Evolutionary conservation across 305 asterid genomes (phyloP).

Genomic region (Rubia peregrina): DNA sequence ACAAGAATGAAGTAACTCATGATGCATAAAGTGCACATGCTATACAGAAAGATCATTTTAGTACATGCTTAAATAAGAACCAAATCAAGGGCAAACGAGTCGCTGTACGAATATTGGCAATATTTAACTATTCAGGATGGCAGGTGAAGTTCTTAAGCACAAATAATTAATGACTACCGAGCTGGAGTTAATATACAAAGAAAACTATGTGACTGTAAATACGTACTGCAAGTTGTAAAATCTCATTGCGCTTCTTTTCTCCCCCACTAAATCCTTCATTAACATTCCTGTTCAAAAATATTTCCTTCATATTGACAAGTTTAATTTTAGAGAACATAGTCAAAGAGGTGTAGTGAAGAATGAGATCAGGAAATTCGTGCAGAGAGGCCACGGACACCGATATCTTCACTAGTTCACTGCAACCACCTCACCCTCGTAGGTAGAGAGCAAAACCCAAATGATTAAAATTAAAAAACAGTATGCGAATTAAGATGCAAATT

Average conservation of each 20-base stretch:
- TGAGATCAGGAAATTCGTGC: conserved; percentile 10
- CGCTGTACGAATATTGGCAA: background rate
- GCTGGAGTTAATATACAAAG: background rate
- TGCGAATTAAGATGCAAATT: too few species aligned
- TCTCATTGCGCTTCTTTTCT: conserved; percentile 96
- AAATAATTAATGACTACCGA: background rate
- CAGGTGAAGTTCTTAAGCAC: background rate
- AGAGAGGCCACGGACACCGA: too few species aligned
- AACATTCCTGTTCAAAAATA: conserved; percentile 82
- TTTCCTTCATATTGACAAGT: conserved; percentile 79
- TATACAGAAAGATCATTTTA: too few species aligned
- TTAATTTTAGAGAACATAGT: conserved; percentile 74
- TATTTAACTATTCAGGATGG: background rate
- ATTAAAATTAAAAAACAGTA: too few species aligned
- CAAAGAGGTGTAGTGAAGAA: conserved; percentile 66
- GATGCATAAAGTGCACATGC: background rate
- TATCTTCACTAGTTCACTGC: too few species aligned
- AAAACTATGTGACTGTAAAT: conserved; percentile 22
- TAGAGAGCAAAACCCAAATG: too few species aligned
- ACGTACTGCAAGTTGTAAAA: conserved; percentile 89
- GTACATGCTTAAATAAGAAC: background rate
- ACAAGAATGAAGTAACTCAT: background rate
- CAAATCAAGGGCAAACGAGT: background rate
- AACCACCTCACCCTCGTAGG: too few species aligned
- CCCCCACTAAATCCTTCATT: conserved; percentile 99